Evolutionary conservation across 345 rosid genomes (phyloP), one percentile per base, ranked within the genome.

Genomic region (Luvunga scandens): DNA sequence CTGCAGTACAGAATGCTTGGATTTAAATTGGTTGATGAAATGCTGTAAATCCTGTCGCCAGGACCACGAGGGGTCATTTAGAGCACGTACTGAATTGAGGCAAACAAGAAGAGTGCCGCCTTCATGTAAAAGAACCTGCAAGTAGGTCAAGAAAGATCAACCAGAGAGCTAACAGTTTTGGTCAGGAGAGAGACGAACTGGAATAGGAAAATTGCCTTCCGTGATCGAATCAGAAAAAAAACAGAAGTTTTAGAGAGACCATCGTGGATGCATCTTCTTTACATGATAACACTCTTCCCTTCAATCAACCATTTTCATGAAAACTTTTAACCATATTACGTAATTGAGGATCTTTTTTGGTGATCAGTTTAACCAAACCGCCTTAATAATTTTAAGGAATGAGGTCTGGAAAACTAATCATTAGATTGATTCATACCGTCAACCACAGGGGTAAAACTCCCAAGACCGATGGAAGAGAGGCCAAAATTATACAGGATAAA

Each of bases 81-180:
- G 90, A 33, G 90, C 95, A 0, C 97, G 97, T 18, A 94, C 72
- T 4, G 97, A 96, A 81, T 93, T 94, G 65, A 94, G 93, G 78
- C 99, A 93, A 76, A 93, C 98, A 3, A 93, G 90, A 61, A 95
- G 94, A 28, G 99, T 92, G 31, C 97, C 99, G 0, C 99, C 98
- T 88, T 95, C 98, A 33, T 93, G 98, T 82, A 92, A 67, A 78
- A 95, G 97, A 75, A 95, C 98, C 99, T 95, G 90, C 77, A 82
- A 36, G 56, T 74, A 60, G 48, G 33, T 34, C 39, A 28, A 28
- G 50, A 45, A 76, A 48, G 34, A 69, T 16, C 10, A 60, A 56
- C 25, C 13, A 69, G 13, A 28, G 2, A 19, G 24, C 24, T 13
- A 34, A 36, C 42, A 38, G 55, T 42, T 75, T 50, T 21, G 8